Conservation (phyloP, 148 eudicot genomes). For the Chenopodium berlandieri region DNA sequence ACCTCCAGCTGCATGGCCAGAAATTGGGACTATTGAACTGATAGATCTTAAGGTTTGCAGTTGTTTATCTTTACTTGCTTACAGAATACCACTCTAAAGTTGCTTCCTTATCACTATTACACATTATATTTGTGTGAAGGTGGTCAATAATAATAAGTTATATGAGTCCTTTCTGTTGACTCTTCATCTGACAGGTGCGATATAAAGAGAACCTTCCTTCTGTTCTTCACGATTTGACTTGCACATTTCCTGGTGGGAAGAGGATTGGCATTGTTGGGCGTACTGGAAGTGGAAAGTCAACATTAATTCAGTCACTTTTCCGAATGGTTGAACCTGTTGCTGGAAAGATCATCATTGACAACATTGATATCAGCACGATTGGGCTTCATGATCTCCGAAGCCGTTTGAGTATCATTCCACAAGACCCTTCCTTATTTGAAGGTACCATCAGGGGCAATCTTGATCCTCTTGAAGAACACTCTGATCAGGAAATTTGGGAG, state of each 20-base stretch:
- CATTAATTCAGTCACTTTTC: conserved; percentile 86
- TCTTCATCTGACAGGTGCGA: conserved; percentile 53
- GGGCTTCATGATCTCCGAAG: conserved; percentile 98
- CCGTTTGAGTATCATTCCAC: conserved; percentile 94
- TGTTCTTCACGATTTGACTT: conserved; percentile 79
- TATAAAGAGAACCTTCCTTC: conserved; percentile 89
- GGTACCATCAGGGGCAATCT: conserved; percentile 90
- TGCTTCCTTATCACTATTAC: background rate
- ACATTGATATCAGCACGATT: conserved; percentile 73
- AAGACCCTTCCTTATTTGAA: conserved; percentile 95
- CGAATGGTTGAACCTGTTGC: conserved; percentile 82
- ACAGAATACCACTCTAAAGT: background rate
- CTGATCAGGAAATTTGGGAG: conserved; percentile 88
- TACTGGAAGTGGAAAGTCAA: conserved; percentile 97
- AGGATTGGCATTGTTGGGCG: conserved; percentile 97
- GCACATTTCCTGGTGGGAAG: conserved; percentile 86
- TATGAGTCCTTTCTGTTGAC: conserved; percentile 7
- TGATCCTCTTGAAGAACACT: conserved; percentile 90
- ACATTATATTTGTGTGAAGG: background rate
- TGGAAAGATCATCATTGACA: conserved; percentile 82
- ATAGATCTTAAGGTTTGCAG: conserved; percentile 68
- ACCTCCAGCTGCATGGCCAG: conserved; percentile 84
- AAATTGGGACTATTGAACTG: conserved; percentile 77
- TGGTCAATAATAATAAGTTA: background rate
- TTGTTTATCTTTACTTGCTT: background rate